Base-by-base conservation (phyloP, 2,329 filamentous ascomycete genomes). In the Trichophyton rubrum region DNA sequence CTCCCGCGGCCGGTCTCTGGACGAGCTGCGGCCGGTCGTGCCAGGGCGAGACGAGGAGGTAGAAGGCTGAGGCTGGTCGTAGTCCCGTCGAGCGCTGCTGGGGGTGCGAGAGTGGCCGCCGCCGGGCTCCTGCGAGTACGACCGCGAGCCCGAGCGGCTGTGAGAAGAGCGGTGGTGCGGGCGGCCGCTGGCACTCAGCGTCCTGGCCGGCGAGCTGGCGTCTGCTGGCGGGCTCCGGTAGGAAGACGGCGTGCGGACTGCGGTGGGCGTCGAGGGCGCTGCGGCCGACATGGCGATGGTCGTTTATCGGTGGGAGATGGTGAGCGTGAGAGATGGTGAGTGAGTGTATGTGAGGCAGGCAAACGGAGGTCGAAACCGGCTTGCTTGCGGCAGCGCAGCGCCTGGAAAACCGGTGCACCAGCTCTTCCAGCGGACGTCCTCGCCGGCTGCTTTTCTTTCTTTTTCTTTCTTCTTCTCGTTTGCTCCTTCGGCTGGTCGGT, bases 71-170 rank as follows among this genome's bases (percentile, higher is more conserved):
- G 49, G 49, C 75, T n/a, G 40, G 40, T 92, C 89, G 78, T 85
- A 85, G 74, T 93, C 88, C 72, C 86, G 80, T 68, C 86, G 84
- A 61, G 79, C 78, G 66, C 82, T 78, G 70, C 76, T 77, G 61
- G 76, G 75, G 51, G 84, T 75, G 51, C 74, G 78, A 68, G 75
- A 79, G 30, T 53, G 49, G 49, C 49, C 49, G n/a, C 40, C 40
- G 33, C 71, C 71, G 57, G 71, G 75, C 60, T 78, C 72, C 73
- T 75, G 69, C 13, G 73, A 72, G 60, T 75, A 69, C 30, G 73
- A 72, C 64, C 74, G 73, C 27, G 75, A 73, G 59, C 67, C 67
- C n/a, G 68, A 69, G 61, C 71, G 72, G 58, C 70, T 60, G 61
- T 72, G 70, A 62, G 71, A 68, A 61, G 71, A 68, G 45, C 71